Evolutionary conservation across 345 rosid genomes (phyloP).

Genomic region (Boechera retrofracta): DNA sequence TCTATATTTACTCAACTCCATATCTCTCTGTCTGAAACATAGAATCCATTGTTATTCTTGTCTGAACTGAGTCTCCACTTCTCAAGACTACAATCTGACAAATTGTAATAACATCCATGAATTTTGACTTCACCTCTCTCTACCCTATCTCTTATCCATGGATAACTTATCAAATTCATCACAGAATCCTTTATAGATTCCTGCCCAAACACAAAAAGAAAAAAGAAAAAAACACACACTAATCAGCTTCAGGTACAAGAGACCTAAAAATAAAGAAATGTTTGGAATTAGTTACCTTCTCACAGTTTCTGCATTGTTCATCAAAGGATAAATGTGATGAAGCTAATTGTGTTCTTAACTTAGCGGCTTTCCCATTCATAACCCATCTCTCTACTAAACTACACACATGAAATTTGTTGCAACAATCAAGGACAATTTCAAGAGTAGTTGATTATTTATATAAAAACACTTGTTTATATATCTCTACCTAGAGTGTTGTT

Average conservation of each 20-base stretch:
- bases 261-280: background rate
- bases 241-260: slow-evolving; percentile 22
- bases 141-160: slow-evolving; percentile 74
- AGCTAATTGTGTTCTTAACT: slow-evolving; percentile 63
- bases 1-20: slow-evolving; percentile 33
- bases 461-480: background rate
- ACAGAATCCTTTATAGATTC: slow-evolving; percentile 68
- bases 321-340: slow-evolving; percentile 74
- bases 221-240: background rate
- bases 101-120: slow-evolving; percentile 77
- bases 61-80: slow-evolving; percentile 61
- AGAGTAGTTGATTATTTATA: background rate
- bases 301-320: slow-evolving; percentile 83
- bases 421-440: background rate
- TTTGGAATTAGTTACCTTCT: slow-evolving; percentile 60
- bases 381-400: slow-evolving; percentile 90
- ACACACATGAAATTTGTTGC: slow-evolving; percentile 17
- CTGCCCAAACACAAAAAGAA: slow-evolving; percentile 43
- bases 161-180: slow-evolving; percentile 67
- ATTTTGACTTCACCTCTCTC: slow-evolving; percentile 50
- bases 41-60: slow-evolving; percentile 36
- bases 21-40: slow-evolving; percentile 39
- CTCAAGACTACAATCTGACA: slow-evolving; percentile 61
- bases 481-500: slow-evolving; percentile 61
- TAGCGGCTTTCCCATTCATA: slow-evolving; percentile 69